Percentiles rank a stretch among this genome's conserved stretches.
Conservation (phyloP, 139 green algal species). For the Chlorokybus atmophyticus region DNA sequence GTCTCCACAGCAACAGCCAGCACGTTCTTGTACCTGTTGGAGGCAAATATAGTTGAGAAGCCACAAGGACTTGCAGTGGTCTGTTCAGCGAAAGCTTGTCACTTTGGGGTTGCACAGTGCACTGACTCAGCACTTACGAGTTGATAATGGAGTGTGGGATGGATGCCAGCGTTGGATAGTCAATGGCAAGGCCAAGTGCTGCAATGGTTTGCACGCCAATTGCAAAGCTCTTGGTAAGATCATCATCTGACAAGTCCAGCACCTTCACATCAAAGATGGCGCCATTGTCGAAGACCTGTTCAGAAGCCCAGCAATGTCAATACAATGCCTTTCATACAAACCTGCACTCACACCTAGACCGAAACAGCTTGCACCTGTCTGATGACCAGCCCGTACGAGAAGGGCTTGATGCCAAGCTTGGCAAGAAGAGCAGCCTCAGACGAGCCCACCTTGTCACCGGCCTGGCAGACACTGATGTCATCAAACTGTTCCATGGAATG, state of each 20-base stretch:
- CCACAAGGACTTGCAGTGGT: too few relatives aligned
- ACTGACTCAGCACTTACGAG: too few relatives aligned
- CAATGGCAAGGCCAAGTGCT: constrained; percentile 61
- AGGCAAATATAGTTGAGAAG: too few relatives aligned
- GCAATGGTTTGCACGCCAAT: constrained; percentile 69
- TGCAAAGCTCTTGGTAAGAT: constrained; percentile 49
- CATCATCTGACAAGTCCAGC: constrained; percentile 90
- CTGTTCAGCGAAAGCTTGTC: too few relatives aligned
- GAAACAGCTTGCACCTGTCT: too few relatives aligned
- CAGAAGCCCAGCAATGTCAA: too few relatives aligned
- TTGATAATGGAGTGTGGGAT: constrained; percentile 91
- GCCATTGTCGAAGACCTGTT: constrained; percentile 77
- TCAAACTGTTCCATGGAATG: too few relatives aligned
- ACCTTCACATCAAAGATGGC: constrained; percentile 71
- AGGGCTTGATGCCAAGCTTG: constrained; percentile 98
- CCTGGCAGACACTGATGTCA: too few relatives aligned
- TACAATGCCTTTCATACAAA: too few relatives aligned
- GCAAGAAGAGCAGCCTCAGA: constrained; percentile 93
- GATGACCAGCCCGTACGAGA: constrained; percentile 84
- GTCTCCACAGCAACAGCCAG: constrained; percentile 70
- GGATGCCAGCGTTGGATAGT: constrained; percentile 78
- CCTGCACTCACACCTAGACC: constrained; percentile 19
- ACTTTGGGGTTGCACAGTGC: too few relatives aligned
- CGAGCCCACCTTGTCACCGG: constrained; percentile 45
- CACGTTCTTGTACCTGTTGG: constrained; percentile 98